Base-by-base conservation (phyloP, 352 stramenopile species). In the Phytophthora capsici region DNA sequence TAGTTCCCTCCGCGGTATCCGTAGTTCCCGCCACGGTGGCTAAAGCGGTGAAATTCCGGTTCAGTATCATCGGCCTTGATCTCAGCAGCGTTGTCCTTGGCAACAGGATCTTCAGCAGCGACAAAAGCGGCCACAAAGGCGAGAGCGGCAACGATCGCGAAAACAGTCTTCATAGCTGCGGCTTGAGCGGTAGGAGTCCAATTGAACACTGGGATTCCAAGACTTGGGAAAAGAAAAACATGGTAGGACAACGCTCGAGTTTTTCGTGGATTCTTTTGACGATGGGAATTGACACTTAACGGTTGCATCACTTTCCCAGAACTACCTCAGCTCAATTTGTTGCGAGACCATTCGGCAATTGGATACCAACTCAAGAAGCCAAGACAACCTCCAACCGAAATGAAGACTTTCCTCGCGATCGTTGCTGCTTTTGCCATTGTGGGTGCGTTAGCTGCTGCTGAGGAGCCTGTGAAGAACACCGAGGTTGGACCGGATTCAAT, bases 151-250 rank as follows among this genome's bases (percentile, higher is more conserved):
- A 53, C 20, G 23, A 71, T 44, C 2, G 48, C 49, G 37, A 71
- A 53, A 47, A 36, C 10, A 17, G 50, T 67, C 57, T 71, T 71
- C 63, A 71, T 71, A 6, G 40, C 25, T 16, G 16, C 20, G 23
- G 3, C 50, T 62, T 68, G 50, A 56, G 44, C 47, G 13, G 17
- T 4, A 44, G 26, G 19, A 19, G 56, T 32, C 26, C 10, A n/a
- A 46, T 63, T 57, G 50, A 44, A 44, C 36, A 34, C 28, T 34
- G 9, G 12, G 28, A 32, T 3, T 32, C 28, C 8, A 71, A 37
- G 58, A 23, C 22, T 13, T 34, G 28, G 28, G 28, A 34, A 34
- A 34, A 34, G 28, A 12, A 19, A 6, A 26, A 23, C 0, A 6
- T 36, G 28, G 30, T 61, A 36, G 16, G 26, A 61, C 52, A 53